Evolutionary conservation across 2,329 filamentous ascomycete species (phyloP), one percentile per base, ranked within the genome.

Genomic region (Fusarium coicis): DNA sequence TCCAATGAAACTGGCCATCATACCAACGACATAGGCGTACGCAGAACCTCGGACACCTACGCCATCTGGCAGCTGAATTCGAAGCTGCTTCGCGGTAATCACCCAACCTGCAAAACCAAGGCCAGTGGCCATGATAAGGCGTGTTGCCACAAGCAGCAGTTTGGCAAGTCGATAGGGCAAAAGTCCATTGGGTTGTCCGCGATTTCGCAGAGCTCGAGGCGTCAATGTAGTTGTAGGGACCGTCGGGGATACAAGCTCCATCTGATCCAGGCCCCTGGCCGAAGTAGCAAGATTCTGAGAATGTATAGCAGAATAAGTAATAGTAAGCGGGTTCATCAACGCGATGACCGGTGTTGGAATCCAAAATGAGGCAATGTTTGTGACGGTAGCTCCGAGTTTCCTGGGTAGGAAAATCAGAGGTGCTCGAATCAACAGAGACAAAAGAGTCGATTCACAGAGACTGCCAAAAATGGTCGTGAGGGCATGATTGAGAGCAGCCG

Each of bases 71-170:
- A 84, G 83, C 78, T 84, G 85, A 26, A 96, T 85, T 57, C 88
- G 86, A 8, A 98, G 85, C 82, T 93, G 92, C 71, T 94, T 91
- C 16, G 96, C 95, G 40, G 95, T 97, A 52, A 94, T 93, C 14
- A 98, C 94, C 96, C 96, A 99, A n/a, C 94, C 96, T 8, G 93
- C 95, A 78, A 98, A 97, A 2, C 96, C 96, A 36, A 99, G 89
- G 1, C 92, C 93, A 52, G 95, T 90, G 0, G 94, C 94, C 90
- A 98, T 97, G 78, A 98, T 93, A 80, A 96, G 93, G 23, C 96
- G 91, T 3, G 95, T 96, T 7, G 96, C 94, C 76, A 98, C 94
- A 7, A 99, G 89, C 12, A 99, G 88, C 34, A 98, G 88, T 81
- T 98, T 98, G 4, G 96, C 93, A 14, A 98, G 90, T 9, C 94